phyloP scores from a whole-genome alignment of 2,329 filamentous ascomycete species.

The Sclerotinia nivalis region DNA sequence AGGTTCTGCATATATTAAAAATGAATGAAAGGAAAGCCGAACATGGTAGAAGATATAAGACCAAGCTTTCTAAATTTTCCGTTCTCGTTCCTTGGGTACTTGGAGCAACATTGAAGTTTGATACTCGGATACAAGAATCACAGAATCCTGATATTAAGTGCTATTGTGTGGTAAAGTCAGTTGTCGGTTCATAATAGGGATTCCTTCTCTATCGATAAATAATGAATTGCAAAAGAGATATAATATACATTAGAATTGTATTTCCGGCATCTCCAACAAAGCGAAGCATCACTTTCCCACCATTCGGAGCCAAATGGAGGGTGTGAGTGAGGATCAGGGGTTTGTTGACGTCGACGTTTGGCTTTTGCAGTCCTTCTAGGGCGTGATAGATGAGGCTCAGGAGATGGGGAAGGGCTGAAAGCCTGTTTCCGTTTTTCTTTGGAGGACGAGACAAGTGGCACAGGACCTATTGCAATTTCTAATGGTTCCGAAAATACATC shows the following conservation, averaged over 20 bases:
- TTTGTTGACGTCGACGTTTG: conserved; percentile 16
- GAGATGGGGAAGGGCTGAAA: conserved; percentile 13
- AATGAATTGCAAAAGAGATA: not conserved
- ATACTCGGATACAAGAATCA: conserved; percentile 25
- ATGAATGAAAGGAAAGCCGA: not conserved
- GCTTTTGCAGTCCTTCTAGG: conserved; percentile 18
- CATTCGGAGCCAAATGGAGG: not conserved
- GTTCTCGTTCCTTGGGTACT: conserved; percentile 26
- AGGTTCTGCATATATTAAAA: not conserved
- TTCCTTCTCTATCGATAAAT: not conserved
- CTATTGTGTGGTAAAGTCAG: not conserved
- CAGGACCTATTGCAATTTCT: not conserved
- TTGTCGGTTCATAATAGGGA: not conserved
- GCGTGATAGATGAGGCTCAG: not conserved
- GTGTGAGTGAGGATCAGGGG: not conserved
- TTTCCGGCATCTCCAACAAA: conserved; percentile 22
- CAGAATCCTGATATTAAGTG: conserved; percentile 27
- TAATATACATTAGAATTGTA: conserved; percentile 14
- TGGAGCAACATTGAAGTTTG: conserved; percentile 27
- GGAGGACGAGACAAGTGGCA: not conserved
- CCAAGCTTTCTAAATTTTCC: conserved; percentile 29
- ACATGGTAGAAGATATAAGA: conserved; percentile 29
- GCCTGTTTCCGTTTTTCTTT: conserved; percentile 18
- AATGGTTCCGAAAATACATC: conserved; percentile 13
- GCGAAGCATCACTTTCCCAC: conserved; percentile 12